phyloP scores from a whole-genome alignment of 805 yeast genomes.

The Monosporozyma yasuniensis region DNA sequence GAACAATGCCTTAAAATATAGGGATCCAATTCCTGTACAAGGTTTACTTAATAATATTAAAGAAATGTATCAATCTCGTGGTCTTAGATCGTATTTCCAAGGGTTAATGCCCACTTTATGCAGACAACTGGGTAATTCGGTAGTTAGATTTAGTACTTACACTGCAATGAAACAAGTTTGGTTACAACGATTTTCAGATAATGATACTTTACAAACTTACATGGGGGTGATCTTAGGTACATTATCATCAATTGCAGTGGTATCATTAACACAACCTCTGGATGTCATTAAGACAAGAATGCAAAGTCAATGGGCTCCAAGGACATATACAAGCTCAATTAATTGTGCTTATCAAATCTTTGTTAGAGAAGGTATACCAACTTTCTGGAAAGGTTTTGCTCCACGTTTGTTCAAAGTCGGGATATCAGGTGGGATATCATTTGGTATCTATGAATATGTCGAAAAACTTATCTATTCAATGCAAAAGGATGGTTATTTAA shows the following conservation, averaged over 20 bases:
- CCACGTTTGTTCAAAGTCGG: slow-evolving; percentile 67
- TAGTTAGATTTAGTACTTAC: slow-evolving; percentile 78
- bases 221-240: slow-evolving; percentile 38
- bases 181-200: neutral
- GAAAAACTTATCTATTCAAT: slow-evolving; percentile 31
- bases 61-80: slow-evolving; percentile 66
- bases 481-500: slow-evolving; percentile 15
- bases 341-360: slow-evolving; percentile 44
- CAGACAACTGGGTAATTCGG: slow-evolving; percentile 70
- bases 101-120: slow-evolving; percentile 77
- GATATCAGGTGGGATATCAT: slow-evolving; percentile 60
- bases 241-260: slow-evolving; percentile 62
- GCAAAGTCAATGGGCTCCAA: slow-evolving; percentile 65
- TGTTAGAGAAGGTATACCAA: slow-evolving; percentile 36
- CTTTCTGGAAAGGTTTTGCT: slow-evolving; percentile 49
- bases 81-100: slow-evolving; percentile 67
- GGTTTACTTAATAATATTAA: slow-evolving; percentile 44
- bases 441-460: slow-evolving; percentile 51
- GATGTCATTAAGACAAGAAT: slow-evolving; percentile 82
- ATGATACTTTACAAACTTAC: neutral
- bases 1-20: slow-evolving; percentile 32
- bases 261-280: slow-evolving; percentile 75
- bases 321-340: slow-evolving; percentile 51
- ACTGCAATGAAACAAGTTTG: slow-evolving; percentile 57
- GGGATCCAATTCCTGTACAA: slow-evolving; percentile 41